These are phyloP conservation scores for Podaxis sp. DNA, from an alignment of 768 basidiomycete species.

Conservation along the genomic window DNA sequence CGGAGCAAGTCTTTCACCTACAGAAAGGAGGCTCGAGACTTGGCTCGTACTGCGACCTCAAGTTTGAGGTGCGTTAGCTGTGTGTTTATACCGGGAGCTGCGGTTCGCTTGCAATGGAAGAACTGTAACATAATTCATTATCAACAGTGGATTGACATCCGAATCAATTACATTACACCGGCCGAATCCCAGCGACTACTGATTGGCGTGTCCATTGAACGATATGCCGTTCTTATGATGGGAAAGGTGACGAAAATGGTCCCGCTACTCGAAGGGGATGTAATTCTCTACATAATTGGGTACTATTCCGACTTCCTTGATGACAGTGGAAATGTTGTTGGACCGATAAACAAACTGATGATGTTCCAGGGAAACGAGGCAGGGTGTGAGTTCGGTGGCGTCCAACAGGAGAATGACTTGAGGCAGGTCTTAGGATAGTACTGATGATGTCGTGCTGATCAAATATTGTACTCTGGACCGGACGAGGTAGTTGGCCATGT, in stretches of 20 bases:
- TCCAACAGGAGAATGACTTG: background rate
- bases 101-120: background rate
- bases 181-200: background rate
- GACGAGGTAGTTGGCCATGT: background rate
- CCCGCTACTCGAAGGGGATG: background rate
- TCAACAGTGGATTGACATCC: background rate
- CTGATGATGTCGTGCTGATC: background rate
- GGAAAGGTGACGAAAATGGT: background rate
- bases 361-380: background rate
- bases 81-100: background rate
- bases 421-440: background rate
- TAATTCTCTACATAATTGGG: background rate
- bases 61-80: background rate
- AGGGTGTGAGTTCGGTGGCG: background rate
- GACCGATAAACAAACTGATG: background rate
- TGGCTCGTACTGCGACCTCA: background rate
- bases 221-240: background rate
- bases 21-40: background rate
- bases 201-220: background rate
- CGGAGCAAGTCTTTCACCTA: background rate
- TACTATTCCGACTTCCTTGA: background rate
- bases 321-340: background rate
- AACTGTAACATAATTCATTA: background rate
- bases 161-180: too few species aligned
- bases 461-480: constrained; percentile 6